phyloP scores from a whole-genome alignment of 495 filamentous ascomycete genomes.

The Penicillium herquei region DNA sequence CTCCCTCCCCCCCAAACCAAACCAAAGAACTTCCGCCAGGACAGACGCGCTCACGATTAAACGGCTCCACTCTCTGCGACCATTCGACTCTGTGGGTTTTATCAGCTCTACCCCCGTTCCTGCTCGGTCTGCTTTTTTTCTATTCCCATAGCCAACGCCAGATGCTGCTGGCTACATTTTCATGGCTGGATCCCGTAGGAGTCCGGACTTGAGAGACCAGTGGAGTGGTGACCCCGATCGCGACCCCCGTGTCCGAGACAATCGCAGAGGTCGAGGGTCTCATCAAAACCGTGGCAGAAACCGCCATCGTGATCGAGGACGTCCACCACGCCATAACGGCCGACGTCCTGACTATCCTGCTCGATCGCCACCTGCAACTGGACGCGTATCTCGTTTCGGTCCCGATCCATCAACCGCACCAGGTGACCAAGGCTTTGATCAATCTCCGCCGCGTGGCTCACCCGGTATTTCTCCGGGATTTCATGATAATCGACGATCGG shows the following conservation, averaged over 20 bases:
- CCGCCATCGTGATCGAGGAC: constrained; percentile 36
- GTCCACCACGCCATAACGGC: constrained; percentile 29
- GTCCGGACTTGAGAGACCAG: constrained; percentile 58
- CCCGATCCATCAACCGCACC: constrained; percentile 30
- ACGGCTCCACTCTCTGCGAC: constrained; percentile 18
- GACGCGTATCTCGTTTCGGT: constrained; percentile 25
- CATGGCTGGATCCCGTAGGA: constrained; percentile 59
- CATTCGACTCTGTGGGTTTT: constrained; percentile 5
- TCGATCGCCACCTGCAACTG: constrained; percentile 40
- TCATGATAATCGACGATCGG: constrained; percentile 14
- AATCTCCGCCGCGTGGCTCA: constrained; percentile 32
- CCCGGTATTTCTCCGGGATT: constrained; percentile 24
- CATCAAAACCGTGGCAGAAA: constrained; percentile 38
- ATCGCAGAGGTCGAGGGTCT: constrained; percentile 39
- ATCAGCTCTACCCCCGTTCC: constrained; percentile 4
- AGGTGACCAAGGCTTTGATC: constrained; percentile 31
- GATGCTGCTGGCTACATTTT: constrained; percentile 44
- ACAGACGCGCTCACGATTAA: constrained; percentile 28
- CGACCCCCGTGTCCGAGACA: constrained; percentile 38
- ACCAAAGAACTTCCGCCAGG: constrained; percentile 32
- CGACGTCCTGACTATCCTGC: constrained; percentile 28
- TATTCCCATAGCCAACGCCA: constrained; percentile 24
- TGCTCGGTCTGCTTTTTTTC: constrained; percentile 4
- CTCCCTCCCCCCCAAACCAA: constrained; percentile 12
- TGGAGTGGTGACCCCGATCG: constrained; percentile 49